Base-by-base conservation (phyloP, 2,329 filamentous ascomycete species). In the Exophiala calicioides region DNA sequence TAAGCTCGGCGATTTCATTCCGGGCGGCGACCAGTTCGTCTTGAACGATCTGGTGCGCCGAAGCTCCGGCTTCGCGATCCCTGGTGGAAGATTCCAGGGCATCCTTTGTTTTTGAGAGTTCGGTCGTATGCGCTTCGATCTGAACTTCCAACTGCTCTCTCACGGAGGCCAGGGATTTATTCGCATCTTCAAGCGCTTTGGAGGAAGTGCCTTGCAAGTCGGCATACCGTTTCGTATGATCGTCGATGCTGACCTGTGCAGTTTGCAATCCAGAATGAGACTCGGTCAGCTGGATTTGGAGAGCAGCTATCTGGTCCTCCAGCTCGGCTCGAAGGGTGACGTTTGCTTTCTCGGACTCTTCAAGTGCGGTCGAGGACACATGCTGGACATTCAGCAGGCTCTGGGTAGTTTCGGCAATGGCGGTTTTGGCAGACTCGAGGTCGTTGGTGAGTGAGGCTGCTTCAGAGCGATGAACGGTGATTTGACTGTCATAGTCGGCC, bases 281-380 rank as follows among this genome's bases (percentile, higher is more conserved):
- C 34, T 77, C 68, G 27, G 78, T 74, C 7, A 96, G 75, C 52
- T 95, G 82, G 13, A 77, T 72, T 55, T 81, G 83, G 36, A 96
- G 73, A n/a, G 77, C 72, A 1, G 75, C 66, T 40, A 97, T 75
- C 63, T 90, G 82, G 57, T 71, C 70, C 63, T 96, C 88, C 18
- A 97, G 77, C 36, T 81, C 76, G 15, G 74, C 63, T 35, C 33
- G 35, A 10, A 56, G 20, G 3, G 41, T 34, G 4, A 45, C 20
- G n/a, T 47, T 47, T 26, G 39, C 37, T 23, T 52, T 47, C 23
- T 55, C 30, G 3, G 53, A 51, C 13, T 56, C 46, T 26, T 52
- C 36, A 3, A 56, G 47, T 1, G 53, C 50, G 2, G 36, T 29
- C n/a, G 42, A 34, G 19, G 53, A 56, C 13, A 42, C 44, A 12